A percentile compares a stretch with the other conserved stretches of the same genome.
Conservation (phyloP, 1,284 basidiomycete genomes). For the Leccinum subatratum region DNA sequence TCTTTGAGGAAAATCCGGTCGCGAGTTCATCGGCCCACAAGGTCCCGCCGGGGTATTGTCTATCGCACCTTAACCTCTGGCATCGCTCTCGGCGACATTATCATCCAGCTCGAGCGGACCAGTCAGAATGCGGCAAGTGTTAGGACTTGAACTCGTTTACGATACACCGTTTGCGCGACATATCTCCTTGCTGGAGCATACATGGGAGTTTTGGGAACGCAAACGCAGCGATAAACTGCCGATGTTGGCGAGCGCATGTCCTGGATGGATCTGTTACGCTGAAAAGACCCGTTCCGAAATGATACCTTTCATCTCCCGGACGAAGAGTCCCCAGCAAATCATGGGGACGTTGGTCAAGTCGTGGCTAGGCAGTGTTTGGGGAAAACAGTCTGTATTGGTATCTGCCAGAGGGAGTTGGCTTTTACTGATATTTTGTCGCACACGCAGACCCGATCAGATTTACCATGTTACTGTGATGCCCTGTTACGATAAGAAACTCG, state of each 20-base stretch:
- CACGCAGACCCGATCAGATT: constrained; percentile 67
- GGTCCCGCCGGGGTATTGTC: constrained; percentile 76
- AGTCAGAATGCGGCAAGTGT: constrained; percentile 51
- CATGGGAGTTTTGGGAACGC: constrained; percentile 78
- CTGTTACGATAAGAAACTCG: constrained; percentile 99
- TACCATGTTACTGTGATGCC: constrained; percentile 99
- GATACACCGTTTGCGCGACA: constrained; percentile 96
- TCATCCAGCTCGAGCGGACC: constrained; percentile 43
- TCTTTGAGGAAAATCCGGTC: constrained; percentile 58
- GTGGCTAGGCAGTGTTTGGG: constrained; percentile 67
- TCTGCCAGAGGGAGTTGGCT: constrained; percentile 3
- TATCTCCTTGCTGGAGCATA: constrained; percentile 77
- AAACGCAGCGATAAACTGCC: constrained; percentile 54
- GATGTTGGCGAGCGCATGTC: constrained; percentile 94
- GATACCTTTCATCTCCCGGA: constrained; percentile 82
- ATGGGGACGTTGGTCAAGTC: constrained; percentile 92
- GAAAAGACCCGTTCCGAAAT: constrained; percentile 97
- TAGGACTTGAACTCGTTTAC: constrained; percentile 76
- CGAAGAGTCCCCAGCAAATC: constrained; percentile 91
- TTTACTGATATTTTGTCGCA: constrained; percentile 15
- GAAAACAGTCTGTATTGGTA: constrained; percentile 52
- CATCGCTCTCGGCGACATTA: constrained; percentile 78
- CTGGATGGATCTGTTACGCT: constrained; percentile 98
- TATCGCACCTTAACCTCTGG: constrained; percentile 88
- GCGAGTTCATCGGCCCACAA: constrained; percentile 41